Evolutionary conservation across 495 filamentous ascomycete species (phyloP).

Genomic region (Durotheca rogersii): DNA sequence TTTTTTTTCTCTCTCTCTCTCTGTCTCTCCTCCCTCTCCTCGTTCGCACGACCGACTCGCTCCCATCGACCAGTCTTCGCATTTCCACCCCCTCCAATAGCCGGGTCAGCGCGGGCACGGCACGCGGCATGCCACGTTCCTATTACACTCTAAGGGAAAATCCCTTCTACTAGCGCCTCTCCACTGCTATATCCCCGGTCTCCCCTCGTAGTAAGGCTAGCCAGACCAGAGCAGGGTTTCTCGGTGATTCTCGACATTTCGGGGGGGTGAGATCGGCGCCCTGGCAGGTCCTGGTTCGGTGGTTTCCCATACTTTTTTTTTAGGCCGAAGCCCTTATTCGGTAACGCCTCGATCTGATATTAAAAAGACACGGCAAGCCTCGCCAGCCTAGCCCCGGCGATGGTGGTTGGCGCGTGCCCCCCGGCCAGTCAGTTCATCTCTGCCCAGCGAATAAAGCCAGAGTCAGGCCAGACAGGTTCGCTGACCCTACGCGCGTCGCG

Average conservation of each 20-base stretch:
- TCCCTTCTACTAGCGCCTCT: conserved; percentile 29
- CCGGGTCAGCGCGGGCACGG: conserved; percentile 23
- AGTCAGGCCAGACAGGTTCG: conserved; percentile 1
- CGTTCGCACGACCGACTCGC: conserved; percentile 8
- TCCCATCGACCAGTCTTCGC: conserved; percentile 11
- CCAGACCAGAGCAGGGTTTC: conserved; percentile 29
- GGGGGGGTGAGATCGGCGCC: conserved; percentile 37
- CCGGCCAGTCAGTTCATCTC: not conserved
- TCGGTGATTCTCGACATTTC: conserved; percentile 42
- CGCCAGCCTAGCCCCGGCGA: conserved; percentile 28
- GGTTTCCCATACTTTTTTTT: conserved; percentile 35
- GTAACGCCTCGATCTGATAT: conserved; percentile 37
- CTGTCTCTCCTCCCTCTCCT: not conserved
- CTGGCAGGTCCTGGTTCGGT: conserved; percentile 14
- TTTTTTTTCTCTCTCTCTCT: conserved; percentile 6
- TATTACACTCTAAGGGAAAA: conserved; percentile 29
- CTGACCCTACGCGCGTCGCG: no score
- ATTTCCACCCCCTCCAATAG: conserved; percentile 15
- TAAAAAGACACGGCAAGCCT: conserved; percentile 25
- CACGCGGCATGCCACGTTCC: conserved; percentile 35
- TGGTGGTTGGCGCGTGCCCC: conserved; percentile 2
- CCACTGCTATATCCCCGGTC: conserved; percentile 19
- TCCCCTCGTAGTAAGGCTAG: conserved; percentile 31
- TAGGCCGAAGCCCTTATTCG: conserved; percentile 36
- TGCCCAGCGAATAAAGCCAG: not conserved